Percentiles rank a stretch among this genome's conserved stretches.
These are phyloP conservation scores for Gynochthodes officinalis DNA, from an alignment of 257 asterid species.

Conservation along the genomic window DNA sequence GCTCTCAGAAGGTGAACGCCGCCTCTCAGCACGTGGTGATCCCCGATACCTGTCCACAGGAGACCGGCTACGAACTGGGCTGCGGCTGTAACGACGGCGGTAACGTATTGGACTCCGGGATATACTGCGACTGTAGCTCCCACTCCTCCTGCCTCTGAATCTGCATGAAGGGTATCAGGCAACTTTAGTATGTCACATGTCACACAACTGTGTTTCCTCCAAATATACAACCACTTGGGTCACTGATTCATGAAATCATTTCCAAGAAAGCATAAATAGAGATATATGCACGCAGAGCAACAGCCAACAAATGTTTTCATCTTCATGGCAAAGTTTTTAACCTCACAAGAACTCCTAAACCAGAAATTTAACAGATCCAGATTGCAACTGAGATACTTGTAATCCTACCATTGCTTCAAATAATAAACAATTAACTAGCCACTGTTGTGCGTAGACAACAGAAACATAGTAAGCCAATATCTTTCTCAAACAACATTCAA, in stretches of 20 bases:
- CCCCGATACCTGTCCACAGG: constrained; percentile 56
- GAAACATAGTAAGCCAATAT: neutral
- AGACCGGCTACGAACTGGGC: constrained; percentile 65
- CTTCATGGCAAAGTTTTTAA: neutral
- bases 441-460: neutral
- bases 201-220: neutral
- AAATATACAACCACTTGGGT: neutral
- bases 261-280: neutral
- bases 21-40: constrained; percentile 51
- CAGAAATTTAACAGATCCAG: neutral
- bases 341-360: neutral
- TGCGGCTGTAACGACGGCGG: constrained; percentile 77
- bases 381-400: neutral
- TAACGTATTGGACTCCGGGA: constrained; percentile 85
- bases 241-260: neutral
- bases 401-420: neutral
- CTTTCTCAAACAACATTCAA: neutral
- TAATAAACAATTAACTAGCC: neutral
- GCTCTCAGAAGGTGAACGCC: constrained; percentile 55
- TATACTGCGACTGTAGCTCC: constrained; percentile 62
- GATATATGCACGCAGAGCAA: neutral
- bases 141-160: constrained; percentile 77
- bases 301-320: neutral
- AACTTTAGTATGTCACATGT: constrained; percentile 2
- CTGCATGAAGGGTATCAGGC: constrained; percentile 37